Base-by-base conservation (phyloP, 2,329 filamentous ascomycete species). In the Colletotrichum sp. region DNA sequence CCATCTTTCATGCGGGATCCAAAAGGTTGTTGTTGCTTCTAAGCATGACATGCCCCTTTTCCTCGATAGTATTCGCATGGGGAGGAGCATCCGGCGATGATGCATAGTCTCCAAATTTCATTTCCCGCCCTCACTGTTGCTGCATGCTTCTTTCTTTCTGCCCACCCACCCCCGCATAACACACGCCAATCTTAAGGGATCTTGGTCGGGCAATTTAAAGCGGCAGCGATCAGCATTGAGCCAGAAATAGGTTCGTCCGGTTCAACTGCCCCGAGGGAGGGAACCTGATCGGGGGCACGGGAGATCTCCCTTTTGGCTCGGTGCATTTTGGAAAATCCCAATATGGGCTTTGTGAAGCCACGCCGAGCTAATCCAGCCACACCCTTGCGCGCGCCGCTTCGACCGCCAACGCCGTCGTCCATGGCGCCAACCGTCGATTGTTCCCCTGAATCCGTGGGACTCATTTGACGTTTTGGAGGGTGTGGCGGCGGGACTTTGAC, bases 181-280 rank as follows among this genome's bases (percentile, higher is more conserved):
- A 62, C 12, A 34, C 26, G 39, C 39, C 39, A 30, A 62, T 62
- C 30, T 62, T 13, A 21, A n/a, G 21, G 49, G 65, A 76, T 71
- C 66, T 67, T 28, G 26, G 39, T 66, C 60, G 65, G 65, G 73
- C 63, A 60, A 65, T 73, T 73, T 52, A 73, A 76, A 73, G 60
- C 60, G 66, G 75, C 52, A 66, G 60, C 59, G 75, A 76, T 76
- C 71, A 63, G 75, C 75, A 76, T 75, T 63, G 39, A n/a, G 65
- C 71, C 55, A 66, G 59, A 76, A 75, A 71, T 76, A 71, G 67
- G 39, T 67, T 76, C 24, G 32, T 49, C 65, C 64, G 49, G 74
- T 9, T 71, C 65, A 44, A 49, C 64, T 30, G 65, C 59, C 71
- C 49, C 49, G 57, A 34, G 39, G 26, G 39, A n/a, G 39, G 9